A percentile compares a stretch with the other conserved stretches of the same genome.
Conservation (phyloP, 768 basidiomycete genomes). For the Termitomyces sp. region DNA sequence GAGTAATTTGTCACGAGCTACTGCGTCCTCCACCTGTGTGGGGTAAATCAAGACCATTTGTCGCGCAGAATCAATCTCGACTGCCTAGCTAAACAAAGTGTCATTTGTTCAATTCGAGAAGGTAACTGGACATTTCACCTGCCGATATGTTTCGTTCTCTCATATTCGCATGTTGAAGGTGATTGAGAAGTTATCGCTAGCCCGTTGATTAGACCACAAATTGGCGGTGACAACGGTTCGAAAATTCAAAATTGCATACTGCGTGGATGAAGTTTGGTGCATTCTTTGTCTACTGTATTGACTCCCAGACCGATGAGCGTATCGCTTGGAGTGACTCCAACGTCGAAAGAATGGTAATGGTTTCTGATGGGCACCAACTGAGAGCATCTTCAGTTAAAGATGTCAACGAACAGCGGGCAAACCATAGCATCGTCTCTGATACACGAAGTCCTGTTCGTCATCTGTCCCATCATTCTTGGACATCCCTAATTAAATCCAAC, state of each 20-base stretch:
- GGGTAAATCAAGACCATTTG: background rate
- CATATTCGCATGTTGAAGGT: background rate
- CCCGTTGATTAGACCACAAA: background rate
- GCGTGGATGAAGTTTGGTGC: background rate
- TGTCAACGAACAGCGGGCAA: background rate
- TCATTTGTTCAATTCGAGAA: background rate
- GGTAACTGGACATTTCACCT: background rate
- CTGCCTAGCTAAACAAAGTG: background rate
- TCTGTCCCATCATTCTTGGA: background rate
- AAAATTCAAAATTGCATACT: background rate
- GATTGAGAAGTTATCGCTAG: background rate
- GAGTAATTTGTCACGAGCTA: background rate
- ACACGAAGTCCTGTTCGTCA: background rate
- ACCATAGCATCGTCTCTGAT: background rate
- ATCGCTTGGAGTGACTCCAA: background rate
- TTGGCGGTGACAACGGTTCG: background rate
- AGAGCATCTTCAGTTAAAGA: background rate
- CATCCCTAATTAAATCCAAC: background rate
- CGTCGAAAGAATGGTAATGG: background rate
- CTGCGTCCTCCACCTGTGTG: background rate
- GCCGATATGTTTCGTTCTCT: background rate
- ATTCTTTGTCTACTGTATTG: background rate
- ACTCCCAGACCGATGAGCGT: background rate
- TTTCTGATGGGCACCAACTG: background rate
- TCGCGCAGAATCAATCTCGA: background rate